phyloP scores from a whole-genome alignment of 305 asterid species.

The Withania somnifera region DNA sequence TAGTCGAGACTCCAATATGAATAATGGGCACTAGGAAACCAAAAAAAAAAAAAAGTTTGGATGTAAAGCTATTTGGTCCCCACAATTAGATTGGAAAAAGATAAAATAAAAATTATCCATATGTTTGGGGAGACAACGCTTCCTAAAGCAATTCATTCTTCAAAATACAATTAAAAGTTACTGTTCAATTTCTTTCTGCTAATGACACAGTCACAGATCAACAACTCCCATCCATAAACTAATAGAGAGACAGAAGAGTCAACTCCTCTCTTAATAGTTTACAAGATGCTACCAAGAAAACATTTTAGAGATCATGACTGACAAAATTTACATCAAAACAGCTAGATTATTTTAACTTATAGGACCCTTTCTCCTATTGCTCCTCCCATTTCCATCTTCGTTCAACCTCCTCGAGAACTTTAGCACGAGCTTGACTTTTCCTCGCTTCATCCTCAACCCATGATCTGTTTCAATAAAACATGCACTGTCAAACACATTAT shows the following conservation, averaged over 20 bases:
- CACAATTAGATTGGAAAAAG: neutral
- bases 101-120: too few relatives aligned
- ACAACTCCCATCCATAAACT: neutral
- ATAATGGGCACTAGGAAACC: neutral
- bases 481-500: neutral
- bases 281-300: neutral
- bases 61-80: neutral
- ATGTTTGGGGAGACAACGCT: too few relatives aligned
- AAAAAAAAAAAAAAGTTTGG: neutral
- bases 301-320: neutral
- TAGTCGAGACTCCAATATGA: neutral
- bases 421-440: slow-evolving; percentile 68
- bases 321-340: neutral
- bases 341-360: neutral
- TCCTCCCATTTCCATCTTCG: slow-evolving; percentile 88
- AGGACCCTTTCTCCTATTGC: slow-evolving; percentile 11
- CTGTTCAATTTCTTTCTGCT: neutral
- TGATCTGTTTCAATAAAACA: slow-evolving; percentile 36
- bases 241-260: neutral
- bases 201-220: neutral
- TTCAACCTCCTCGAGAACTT: slow-evolving; percentile 70
- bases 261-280: neutral
- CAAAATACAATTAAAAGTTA: neutral
- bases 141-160: neutral
- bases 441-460: slow-evolving; percentile 91